Evolutionary conservation across 2,329 filamentous ascomycete genomes (phyloP), one percentile per base, ranked within the genome.

Genomic region (Metarhizium robertsii): DNA sequence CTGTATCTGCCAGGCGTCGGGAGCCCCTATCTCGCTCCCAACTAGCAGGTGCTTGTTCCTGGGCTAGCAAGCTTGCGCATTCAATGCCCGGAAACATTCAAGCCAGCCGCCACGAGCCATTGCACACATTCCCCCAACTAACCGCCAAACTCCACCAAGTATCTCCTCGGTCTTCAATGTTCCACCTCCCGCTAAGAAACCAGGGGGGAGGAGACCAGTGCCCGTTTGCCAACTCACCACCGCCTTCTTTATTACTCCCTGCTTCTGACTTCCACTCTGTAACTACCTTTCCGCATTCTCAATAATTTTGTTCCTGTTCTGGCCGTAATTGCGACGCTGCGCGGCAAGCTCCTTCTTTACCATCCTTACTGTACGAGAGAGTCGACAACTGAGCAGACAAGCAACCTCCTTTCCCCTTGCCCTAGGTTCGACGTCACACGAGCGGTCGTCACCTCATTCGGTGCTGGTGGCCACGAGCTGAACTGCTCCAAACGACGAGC

Each of bases 381-480:
- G 11, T 11, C 38, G 10, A 34, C 10, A 2, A n/a, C 14, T 40
- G 46, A 46, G 38, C 32, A 49, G 14, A 55, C 40, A 14, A 43
- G n/a, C 25, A 5, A 18, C 45, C 16, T 14, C 6, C 45, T n/a
- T 30, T 30, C 6, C 45, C 45, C 45, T 20, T 48, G 45, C 42
- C 6, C 34, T 49, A 29, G 43, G 45, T 51, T 47, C 7, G 2
- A 45, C 53, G 25, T 40, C 32, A 34, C 32, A 34, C 32, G 7
- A 34, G 7, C 32, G 8, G 7, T 34, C 32, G 32, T 46, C 14
- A 11, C 18, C 29, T 49, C 42, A 36, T 40, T 52, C 40, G 52
- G 25, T 48, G 56, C 53, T 30, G 50, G 58, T 60, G 60, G 54
- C 57, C 52, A 47, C 52, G 50, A 49, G 51, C 50, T 60, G 52